phyloP scores from a whole-genome alignment of 1,284 basidiomycete genomes.

The Puccinia coronata region DNA sequence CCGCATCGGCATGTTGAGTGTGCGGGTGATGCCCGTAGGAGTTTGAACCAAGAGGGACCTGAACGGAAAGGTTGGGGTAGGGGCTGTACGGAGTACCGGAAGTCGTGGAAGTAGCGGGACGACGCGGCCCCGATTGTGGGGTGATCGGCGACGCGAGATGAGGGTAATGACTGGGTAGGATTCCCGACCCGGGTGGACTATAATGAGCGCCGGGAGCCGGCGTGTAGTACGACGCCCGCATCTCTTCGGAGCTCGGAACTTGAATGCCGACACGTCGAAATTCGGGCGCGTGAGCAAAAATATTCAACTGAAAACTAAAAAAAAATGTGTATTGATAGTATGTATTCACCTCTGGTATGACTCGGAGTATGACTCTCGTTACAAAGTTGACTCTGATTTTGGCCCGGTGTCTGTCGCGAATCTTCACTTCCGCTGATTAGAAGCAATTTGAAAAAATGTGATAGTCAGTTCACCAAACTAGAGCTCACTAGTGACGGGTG shows the following conservation, averaged over 20 bases:
- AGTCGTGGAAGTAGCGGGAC: constrained; percentile 18
- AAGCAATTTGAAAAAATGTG: neutral
- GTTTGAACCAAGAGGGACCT: constrained; percentile 12
- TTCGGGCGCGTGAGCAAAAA: neutral
- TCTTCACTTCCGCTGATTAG: constrained; percentile 17
- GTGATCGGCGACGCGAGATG: constrained; percentile 35
- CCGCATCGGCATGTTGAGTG: constrained; percentile 16
- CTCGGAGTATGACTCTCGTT: constrained; percentile 18
- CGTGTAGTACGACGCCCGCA: constrained; percentile 33
- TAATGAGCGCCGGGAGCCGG: constrained; percentile 23
- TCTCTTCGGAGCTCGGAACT: constrained; percentile 28
- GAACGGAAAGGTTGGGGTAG: constrained; percentile 24
- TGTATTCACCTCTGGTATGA: constrained; percentile 31
- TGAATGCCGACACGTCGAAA: neutral
- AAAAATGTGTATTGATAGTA: neutral
- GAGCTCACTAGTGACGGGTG: neutral
- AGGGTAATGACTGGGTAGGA: constrained; percentile 42
- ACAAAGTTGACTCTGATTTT: constrained; percentile 1
- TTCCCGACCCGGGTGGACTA: neutral
- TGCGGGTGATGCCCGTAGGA: constrained; percentile 30
- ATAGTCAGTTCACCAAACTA: constrained; percentile 18
- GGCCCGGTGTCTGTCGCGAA: constrained; percentile 9
- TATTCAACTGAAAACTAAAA: neutral
- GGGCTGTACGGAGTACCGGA: neutral
- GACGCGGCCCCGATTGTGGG: constrained; percentile 25